Evolutionary conservation across 345 rosid genomes (phyloP).

Genomic region (Dovyalis caffra): DNA sequence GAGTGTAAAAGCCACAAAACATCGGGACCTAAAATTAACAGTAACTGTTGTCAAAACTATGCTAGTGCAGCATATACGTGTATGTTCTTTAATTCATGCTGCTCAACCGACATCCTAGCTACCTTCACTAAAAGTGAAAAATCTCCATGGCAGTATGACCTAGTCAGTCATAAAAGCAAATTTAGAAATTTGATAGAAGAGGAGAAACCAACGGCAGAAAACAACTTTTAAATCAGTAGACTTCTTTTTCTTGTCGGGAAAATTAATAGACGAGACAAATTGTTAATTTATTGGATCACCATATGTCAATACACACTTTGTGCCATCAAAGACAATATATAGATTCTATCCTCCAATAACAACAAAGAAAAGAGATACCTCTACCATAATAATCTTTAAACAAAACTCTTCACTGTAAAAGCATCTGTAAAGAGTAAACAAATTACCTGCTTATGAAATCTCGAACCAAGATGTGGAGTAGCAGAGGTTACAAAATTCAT

Average conservation of each 20-base stretch:
- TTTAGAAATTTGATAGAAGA: not conserved
- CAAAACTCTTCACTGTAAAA: not conserved
- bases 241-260: too few species aligned
- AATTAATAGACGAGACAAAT: too few species aligned
- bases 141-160: not conserved
- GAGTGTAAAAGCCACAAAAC: conserved; percentile 55
- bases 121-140: not conserved
- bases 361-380: not conserved
- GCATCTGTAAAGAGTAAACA: conserved; percentile 3
- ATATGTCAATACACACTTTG: not conserved
- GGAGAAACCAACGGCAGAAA: too few species aligned
- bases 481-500: conserved; percentile 79
- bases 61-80: too few species aligned
- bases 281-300: too few species aligned
- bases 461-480: conserved; percentile 86
- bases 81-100: too few species aligned
- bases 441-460: conserved; percentile 81
- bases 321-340: not conserved
- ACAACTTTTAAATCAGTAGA: too few species aligned
- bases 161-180: not conserved
- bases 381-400: not conserved
- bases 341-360: not conserved
- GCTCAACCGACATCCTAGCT: too few species aligned
- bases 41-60: not conserved
- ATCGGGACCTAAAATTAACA: conserved; percentile 56